These are phyloP conservation scores for Fusarium cyanostomum DNA, from an alignment of 2,329 filamentous ascomycete genomes.

Conservation along the genomic window DNA sequence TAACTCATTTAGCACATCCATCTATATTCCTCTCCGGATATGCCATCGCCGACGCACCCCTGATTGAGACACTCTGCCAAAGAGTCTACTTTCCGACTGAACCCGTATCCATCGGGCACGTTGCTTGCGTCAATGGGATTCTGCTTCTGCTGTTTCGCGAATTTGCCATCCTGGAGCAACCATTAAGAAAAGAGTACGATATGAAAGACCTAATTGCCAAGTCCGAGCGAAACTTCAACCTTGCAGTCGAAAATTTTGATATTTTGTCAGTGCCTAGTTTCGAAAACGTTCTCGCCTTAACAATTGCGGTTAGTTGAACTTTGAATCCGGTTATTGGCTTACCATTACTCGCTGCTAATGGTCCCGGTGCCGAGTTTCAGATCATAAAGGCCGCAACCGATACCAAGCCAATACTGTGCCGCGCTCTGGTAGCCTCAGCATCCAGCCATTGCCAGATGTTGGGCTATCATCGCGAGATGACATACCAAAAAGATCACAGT, in stretches of 20 bases:
- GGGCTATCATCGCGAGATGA: conserved; percentile 30
- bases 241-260: conserved; percentile 31
- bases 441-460: conserved; percentile 34
- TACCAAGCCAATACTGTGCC: conserved; percentile 14
- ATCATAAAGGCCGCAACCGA: conserved; percentile 26
- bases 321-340: rapidly evolving
- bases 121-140: conserved; percentile 27
- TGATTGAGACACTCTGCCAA: conserved; percentile 30
- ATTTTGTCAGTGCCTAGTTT: conserved; percentile 26
- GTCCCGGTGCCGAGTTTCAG: not conserved
- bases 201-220: conserved; percentile 9
- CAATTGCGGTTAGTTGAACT: conserved; percentile 17
- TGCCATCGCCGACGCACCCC: conserved; percentile 7
- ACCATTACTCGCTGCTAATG: rapidly evolving
- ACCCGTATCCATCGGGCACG: conserved; percentile 23
- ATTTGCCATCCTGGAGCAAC: conserved; percentile 15
- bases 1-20: not conserved
- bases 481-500: conserved; percentile 20
- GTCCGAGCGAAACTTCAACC: conserved; percentile 25
- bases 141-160: conserved; percentile 19
- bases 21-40: conserved; percentile 23
- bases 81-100: conserved; percentile 32
- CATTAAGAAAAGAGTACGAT: conserved; percentile 15
- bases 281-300: conserved; percentile 27
- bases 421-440: conserved; percentile 20